Evolutionary conservation across 768 basidiomycete species (phyloP).

Genomic region (Calocybe cyanea): DNA sequence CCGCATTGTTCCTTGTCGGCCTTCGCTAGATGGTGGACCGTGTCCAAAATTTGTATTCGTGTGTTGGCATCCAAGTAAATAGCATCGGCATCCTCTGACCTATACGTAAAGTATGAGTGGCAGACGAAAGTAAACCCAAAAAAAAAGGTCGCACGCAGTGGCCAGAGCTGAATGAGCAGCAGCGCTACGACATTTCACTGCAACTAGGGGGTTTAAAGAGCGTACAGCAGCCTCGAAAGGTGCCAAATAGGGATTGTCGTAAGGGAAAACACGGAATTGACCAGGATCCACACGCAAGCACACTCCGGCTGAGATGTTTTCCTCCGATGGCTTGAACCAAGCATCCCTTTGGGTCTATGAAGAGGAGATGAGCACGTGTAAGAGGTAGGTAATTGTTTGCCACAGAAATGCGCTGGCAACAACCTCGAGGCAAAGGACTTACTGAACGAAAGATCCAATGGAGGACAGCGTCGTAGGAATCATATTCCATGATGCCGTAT

Average conservation of each 20-base stretch:
- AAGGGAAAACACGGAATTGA: conserved; percentile 79
- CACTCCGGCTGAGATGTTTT: conserved; percentile 77
- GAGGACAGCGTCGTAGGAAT: conserved; percentile 73
- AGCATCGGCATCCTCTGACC: conserved; percentile 53
- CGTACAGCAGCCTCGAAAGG: conserved; percentile 82
- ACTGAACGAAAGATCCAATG: conserved; percentile 80
- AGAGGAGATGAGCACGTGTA: conserved; percentile 1
- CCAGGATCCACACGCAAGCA: conserved; percentile 67
- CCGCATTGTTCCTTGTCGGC: conserved; percentile 92
- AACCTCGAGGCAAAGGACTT: conserved; percentile 16
- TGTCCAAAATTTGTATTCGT: conserved; percentile 82
- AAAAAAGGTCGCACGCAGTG: conserved; percentile 48
- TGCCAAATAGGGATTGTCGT: conserved; percentile 74
- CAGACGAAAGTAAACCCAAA: background rate
- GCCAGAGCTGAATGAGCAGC: conserved; percentile 76
- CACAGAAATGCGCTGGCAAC: background rate
- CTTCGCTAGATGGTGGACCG: conserved; percentile 58
- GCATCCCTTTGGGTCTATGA: conserved; percentile 73
- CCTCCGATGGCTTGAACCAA: conserved; percentile 84
- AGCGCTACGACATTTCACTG: conserved; percentile 76
- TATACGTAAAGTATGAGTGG: conserved; percentile 21
- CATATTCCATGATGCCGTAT: conserved; percentile 61
- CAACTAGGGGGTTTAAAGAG: conserved; percentile 76
- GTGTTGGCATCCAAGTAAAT: conserved; percentile 77
- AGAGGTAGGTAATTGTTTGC: background rate